Evolutionary conservation across 2,329 filamentous ascomycete species (phyloP), one percentile per base, ranked within the genome.

Genomic region (Xylaria sp.): DNA sequence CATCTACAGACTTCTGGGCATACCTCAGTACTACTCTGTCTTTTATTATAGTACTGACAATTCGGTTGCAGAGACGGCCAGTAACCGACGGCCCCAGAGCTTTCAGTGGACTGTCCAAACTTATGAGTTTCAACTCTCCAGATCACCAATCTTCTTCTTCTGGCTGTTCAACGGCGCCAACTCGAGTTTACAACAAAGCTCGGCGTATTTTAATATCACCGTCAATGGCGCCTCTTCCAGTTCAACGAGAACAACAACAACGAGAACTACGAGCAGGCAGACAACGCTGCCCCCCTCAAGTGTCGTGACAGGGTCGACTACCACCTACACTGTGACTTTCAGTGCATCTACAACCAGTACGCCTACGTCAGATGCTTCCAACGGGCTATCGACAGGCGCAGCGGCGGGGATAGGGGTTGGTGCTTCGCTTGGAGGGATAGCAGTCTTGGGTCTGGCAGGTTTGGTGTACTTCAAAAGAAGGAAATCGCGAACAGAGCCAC

Each of bases 121-220:
- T 1, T 63, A 63, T 10, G 61, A 63, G 4, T 11, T 63, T 8
- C 40, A 44, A 21, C 48, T 63, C 4, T 37, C 52, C 5, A n/a
- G 38, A 25, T 60, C 57, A 10, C 54, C 54, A 3, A 11, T 63
- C 9, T 63, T 63, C 41, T 57, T 60, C 48, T 63, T 57, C 57
- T 63, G 57, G 61, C 33, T 63, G 7, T 31, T 3, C 6, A 21
- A 59, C 27, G 44, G 35, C 23, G 4, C 15, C 6, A 21, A 46
- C 5, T 47, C 40, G 35, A 49, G 3, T n/a, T 3, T 11, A 0
- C 25, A 49, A 27, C 57, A 57, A n/a, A 49, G 9, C 17, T 60
- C 57, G 1, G 35, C 61, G 1, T 57, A 63, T 23, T 62, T 58
- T 9, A 58, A 58, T 13, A 62, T 62, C 41, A 62, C 59, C 1